Evolutionary conservation across 1,284 basidiomycete species (phyloP).

Genomic region (Coniferiporia sulphurascens): DNA sequence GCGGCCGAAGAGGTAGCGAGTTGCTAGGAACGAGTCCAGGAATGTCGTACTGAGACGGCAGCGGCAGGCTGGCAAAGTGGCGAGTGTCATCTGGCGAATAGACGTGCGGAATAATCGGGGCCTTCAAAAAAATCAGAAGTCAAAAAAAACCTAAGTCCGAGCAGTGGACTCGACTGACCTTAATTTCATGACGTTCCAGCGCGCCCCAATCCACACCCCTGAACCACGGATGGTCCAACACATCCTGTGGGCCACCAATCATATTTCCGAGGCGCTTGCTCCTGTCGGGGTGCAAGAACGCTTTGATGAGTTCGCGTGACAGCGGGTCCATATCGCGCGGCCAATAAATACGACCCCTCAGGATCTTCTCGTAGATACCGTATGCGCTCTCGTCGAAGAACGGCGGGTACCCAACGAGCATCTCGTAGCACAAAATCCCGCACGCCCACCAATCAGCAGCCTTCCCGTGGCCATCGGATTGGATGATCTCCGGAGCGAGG

Average conservation of each 20-base stretch:
- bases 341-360: constrained; percentile 91
- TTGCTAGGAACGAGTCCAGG: constrained; percentile 68
- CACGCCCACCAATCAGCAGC: constrained; percentile 99
- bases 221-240: constrained; percentile 94
- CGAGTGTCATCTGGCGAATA: constrained; percentile 74
- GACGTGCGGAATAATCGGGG: constrained; percentile 77
- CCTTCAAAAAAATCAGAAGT: constrained; percentile 39
- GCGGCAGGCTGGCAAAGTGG: constrained; percentile 72
- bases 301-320: constrained; percentile 72
- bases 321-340: constrained; percentile 77
- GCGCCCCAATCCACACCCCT: constrained; percentile 90
- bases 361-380: constrained; percentile 91
- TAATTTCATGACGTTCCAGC: constrained; percentile 72
- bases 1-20: constrained; percentile 42
- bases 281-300: constrained; percentile 91
- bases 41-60: constrained; percentile 71
- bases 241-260: constrained; percentile 87
- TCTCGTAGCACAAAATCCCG: constrained; percentile 95
- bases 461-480: constrained; percentile 96
- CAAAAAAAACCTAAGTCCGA: constrained; percentile 30
- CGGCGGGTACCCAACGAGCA: constrained; percentile 90
- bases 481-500: constrained; percentile 91
- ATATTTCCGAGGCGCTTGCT: constrained; percentile 93
- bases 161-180: constrained; percentile 39
- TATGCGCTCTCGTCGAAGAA: constrained; percentile 95